Evolutionary conservation across 768 basidiomycete species (phyloP).

Genomic region (Candolleomyces efflorescens): DNA sequence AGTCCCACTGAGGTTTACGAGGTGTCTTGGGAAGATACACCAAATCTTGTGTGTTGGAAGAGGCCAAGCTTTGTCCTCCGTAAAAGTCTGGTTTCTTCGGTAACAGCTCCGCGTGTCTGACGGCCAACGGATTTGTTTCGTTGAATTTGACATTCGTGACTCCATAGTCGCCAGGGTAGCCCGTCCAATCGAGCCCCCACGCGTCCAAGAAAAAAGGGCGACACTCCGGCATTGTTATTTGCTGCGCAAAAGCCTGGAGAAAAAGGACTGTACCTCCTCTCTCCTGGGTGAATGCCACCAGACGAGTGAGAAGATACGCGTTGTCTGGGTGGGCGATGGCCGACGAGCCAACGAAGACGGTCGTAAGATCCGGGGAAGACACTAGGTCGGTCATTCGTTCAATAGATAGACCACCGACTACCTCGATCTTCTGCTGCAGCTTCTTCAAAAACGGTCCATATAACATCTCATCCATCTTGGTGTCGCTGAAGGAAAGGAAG

Average conservation of each 20-base stretch:
- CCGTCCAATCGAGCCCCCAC: conserved; percentile 32
- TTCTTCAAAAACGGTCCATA: conserved; percentile 16
- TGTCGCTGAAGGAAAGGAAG: conserved; percentile 18
- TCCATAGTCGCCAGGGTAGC: conserved; percentile 12
- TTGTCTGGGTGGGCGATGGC: conserved; percentile 20
- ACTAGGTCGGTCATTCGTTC: conserved; percentile 23
- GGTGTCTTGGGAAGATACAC: conserved; percentile 18
- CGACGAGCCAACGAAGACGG: conserved; percentile 32
- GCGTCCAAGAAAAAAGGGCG: conserved; percentile 20
- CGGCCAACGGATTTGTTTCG: conserved; percentile 11
- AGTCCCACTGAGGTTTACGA: conserved; percentile 15
- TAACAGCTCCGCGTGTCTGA: background rate
- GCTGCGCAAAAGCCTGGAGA: conserved; percentile 20
- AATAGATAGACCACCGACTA: conserved; percentile 17
- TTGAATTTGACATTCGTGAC: conserved; percentile 14
- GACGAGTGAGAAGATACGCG: conserved; percentile 20
- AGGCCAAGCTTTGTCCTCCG: conserved; percentile 12
- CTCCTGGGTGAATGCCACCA: conserved; percentile 28
- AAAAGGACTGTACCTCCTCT: conserved; percentile 35
- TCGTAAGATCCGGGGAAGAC: conserved; percentile 23
- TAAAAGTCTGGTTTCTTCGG: background rate
- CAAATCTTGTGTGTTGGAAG: conserved; percentile 18
- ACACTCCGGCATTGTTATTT: background rate
- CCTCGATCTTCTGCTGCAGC: conserved; percentile 16
- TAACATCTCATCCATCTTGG: conserved; percentile 9